Base-by-base conservation (phyloP, 305 asterid genomes). In the Coffea humblotiana region DNA sequence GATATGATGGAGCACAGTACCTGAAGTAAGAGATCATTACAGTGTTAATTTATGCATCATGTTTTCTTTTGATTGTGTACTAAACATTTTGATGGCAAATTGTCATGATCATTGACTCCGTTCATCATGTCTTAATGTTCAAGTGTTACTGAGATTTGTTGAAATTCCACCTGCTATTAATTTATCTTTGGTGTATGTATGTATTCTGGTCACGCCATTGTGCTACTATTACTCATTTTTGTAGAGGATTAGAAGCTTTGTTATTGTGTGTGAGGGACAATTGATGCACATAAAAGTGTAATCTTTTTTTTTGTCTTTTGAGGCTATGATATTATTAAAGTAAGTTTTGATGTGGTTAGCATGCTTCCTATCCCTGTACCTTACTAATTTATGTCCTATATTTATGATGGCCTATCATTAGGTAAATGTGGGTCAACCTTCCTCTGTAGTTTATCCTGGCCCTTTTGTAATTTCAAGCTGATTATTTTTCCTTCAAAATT, bases 1-100 rank as follows among this genome's bases (percentile, higher is more conserved):
- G 97, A 63, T 90, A 72, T 80, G 87, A 91, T 83, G 97, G 95
- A 81, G 81, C 37, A 54, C 75, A 83, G 74, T 92, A 89, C 82
- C 72, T 88, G 84, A 92, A 89, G 97, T 89, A 77, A 77, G 85
- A 79, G 40, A 60, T 52, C 58, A n/a, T 63, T 13, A 25, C 37
- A 49, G 40, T 45, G 15, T 32, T 71, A 54, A 27, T 69, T 76
- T 32, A 13, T 77, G 68, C 27, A 37, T 69, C 43, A 18, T 78
- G 47, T 51, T 74, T 45, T 65, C 6, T 32, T 56, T 48, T 47
- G 43, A 72, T 71, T 56, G 45, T 68, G 58, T 72, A 16, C 75
- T 68, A n/a, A 45, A 7, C 40, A 43, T 64, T 71, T 64, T 70
- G 71, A 37, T 76, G 79, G 23, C 27, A 43, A 16, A 45, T 47